phyloP scores from a whole-genome alignment of 148 eudicot species.

The Gaultheria prostrata region DNA sequence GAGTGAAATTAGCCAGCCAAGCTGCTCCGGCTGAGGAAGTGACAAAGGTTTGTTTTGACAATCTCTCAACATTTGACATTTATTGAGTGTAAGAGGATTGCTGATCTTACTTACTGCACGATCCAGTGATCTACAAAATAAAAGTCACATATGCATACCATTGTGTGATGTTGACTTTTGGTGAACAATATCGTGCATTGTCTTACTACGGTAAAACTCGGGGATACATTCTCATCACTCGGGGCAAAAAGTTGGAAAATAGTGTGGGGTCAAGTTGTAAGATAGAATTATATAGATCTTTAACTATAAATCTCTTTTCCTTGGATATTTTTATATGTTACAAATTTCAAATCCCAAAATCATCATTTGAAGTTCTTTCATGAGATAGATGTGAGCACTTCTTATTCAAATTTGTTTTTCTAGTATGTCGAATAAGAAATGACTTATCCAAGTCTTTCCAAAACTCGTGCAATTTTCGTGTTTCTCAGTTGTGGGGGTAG shows the following conservation, averaged over 20 bases:
- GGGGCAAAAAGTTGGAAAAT: background rate
- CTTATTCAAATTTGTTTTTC: background rate
- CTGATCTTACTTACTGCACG: background rate
- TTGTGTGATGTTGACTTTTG: no score
- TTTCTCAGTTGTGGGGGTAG: background rate
- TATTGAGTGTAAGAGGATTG: background rate
- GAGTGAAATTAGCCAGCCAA: conserved; percentile 51
- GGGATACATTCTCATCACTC: background rate
- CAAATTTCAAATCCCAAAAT: background rate
- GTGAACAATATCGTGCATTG: no score
- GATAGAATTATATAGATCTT: background rate
- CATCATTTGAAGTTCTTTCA: background rate
- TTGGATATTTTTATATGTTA: background rate
- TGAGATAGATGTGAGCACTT: background rate
- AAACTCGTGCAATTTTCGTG: background rate
- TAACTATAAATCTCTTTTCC: background rate
- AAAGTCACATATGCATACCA: background rate
- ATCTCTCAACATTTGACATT: background rate
- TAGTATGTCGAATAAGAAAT: background rate
- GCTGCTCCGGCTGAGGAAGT: conserved; percentile 48
- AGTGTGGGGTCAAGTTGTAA: background rate
- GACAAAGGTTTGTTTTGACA: conserved; percentile 40
- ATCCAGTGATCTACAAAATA: background rate
- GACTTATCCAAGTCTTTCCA: background rate
- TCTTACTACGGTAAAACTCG: background rate